phyloP scores from a whole-genome alignment of 495 filamentous ascomycete species.

The Diplogelasinospora grovesii region DNA sequence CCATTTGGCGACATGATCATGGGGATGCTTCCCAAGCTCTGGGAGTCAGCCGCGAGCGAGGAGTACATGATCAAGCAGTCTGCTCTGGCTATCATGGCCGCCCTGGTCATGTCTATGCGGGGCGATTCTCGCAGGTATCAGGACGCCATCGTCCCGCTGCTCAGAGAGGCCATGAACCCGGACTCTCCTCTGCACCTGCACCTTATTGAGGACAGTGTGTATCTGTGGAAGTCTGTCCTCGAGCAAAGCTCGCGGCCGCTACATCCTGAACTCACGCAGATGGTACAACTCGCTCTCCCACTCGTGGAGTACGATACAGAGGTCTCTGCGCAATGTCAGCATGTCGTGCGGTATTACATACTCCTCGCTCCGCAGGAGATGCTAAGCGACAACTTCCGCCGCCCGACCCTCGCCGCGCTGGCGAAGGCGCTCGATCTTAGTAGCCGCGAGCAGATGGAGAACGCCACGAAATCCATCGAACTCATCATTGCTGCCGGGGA shows the following conservation, averaged over 20 bases:
- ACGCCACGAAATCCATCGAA: slow-evolving; percentile 62
- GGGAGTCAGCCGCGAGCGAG: slow-evolving; percentile 74
- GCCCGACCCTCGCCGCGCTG: slow-evolving; percentile 51
- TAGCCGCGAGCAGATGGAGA: slow-evolving; percentile 58
- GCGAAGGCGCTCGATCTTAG: slow-evolving; percentile 51
- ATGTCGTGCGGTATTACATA: slow-evolving; percentile 67
- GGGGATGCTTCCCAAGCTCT: slow-evolving; percentile 69
- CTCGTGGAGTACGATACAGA: slow-evolving; percentile 61
- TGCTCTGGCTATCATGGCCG: slow-evolving; percentile 74
- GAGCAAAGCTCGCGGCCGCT: slow-evolving; percentile 61
- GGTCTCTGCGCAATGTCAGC: slow-evolving; percentile 48
- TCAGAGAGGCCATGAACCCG: slow-evolving; percentile 68
- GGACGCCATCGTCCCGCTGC: slow-evolving; percentile 65
- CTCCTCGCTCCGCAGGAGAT: slow-evolving; percentile 69
- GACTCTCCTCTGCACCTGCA: slow-evolving; percentile 75
- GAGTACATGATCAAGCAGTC: slow-evolving; percentile 83
- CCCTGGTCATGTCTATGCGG: slow-evolving; percentile 73
- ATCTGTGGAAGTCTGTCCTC: slow-evolving; percentile 78
- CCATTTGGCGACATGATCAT: slow-evolving; percentile 78
- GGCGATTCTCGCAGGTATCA: slow-evolving; percentile 67
- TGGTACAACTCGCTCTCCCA: slow-evolving; percentile 61
- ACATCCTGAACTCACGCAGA: slow-evolving; percentile 56
- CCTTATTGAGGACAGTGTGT: slow-evolving; percentile 84
- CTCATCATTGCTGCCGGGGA: slow-evolving; percentile 63
- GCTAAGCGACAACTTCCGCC: slow-evolving; percentile 57